Percentiles rank a stretch among this genome's conserved stretches.
Evolutionary conservation across 2,329 filamentous ascomycete species (phyloP).

Genomic region (Cytospora chrysosperma): DNA sequence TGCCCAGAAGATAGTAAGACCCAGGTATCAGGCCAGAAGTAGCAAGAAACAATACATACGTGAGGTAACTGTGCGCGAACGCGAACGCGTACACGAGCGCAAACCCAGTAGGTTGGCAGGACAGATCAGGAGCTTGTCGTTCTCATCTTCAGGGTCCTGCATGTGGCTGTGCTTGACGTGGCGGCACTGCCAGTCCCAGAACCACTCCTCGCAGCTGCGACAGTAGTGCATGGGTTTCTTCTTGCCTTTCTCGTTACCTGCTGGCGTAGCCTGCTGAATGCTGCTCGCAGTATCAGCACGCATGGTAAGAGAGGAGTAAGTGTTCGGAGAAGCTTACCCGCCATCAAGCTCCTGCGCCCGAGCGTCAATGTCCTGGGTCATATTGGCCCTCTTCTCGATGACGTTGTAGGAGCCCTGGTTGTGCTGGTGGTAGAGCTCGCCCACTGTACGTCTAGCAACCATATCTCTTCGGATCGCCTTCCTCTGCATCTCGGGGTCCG

Average conservation of each 20-base stretch:
- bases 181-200: background rate
- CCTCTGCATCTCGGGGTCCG: background rate
- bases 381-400: background rate
- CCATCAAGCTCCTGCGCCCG: too few species aligned
- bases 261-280: too few species aligned
- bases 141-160: background rate
- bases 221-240: background rate
- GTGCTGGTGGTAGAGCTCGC: background rate
- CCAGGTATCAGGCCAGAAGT: too few species aligned
- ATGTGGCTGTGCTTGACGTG: background rate
- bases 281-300: too few species aligned
- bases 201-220: background rate
- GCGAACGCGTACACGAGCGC: background rate
- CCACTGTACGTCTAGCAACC: background rate
- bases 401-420: background rate
- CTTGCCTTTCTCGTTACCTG: background rate
- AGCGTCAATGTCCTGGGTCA: background rate
- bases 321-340: too few species aligned
- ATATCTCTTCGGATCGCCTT: background rate
- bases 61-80: background rate
- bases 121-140: background rate
- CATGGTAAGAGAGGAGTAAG: too few species aligned
- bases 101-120: background rate
- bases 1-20: background rate
- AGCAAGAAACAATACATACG: background rate